These are phyloP conservation scores for Globisporangium alternatum DNA, from an alignment of 352 stramenopile species.

Conservation along the genomic window DNA sequence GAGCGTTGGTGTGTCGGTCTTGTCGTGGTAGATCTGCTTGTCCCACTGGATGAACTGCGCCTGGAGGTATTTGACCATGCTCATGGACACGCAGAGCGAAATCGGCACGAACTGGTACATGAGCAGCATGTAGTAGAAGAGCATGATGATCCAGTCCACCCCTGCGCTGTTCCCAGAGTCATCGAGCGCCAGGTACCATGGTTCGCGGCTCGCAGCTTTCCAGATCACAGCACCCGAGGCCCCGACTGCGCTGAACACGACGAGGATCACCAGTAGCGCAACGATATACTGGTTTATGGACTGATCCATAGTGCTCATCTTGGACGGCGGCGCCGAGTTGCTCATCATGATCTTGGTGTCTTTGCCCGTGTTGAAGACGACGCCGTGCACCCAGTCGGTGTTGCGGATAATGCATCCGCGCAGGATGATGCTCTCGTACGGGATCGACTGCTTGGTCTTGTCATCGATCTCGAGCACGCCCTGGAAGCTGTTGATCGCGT, in stretches of 20 bases:
- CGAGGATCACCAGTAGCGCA: conserved; percentile 59
- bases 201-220: conserved; percentile 35
- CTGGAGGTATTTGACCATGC: conserved; percentile 94
- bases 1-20: conserved; percentile 84
- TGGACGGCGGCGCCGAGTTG: conserved; percentile 72
- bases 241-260: conserved; percentile 57
- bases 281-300: conserved; percentile 82
- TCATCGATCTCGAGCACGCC: conserved; percentile 71
- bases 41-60: conserved; percentile 94
- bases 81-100: conserved; percentile 97
- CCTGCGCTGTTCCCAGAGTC: conserved; percentile 28
- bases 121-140: conserved; percentile 94
- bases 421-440: conserved; percentile 87
- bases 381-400: conserved; percentile 87
- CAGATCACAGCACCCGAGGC: conserved; percentile 60
- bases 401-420: conserved; percentile 92
- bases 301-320: conserved; percentile 86
- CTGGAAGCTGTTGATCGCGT: conserved; percentile 89
- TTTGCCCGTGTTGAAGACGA: conserved; percentile 93
- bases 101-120: conserved; percentile 98
- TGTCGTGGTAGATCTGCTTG: conserved; percentile 91
- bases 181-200: conserved; percentile 59
- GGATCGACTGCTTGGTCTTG: conserved; percentile 54
- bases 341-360: conserved; percentile 94
- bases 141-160: conserved; percentile 76